Base-by-base conservation (phyloP, 768 basidiomycete species). In the Pleurotus eryngii region DNA sequence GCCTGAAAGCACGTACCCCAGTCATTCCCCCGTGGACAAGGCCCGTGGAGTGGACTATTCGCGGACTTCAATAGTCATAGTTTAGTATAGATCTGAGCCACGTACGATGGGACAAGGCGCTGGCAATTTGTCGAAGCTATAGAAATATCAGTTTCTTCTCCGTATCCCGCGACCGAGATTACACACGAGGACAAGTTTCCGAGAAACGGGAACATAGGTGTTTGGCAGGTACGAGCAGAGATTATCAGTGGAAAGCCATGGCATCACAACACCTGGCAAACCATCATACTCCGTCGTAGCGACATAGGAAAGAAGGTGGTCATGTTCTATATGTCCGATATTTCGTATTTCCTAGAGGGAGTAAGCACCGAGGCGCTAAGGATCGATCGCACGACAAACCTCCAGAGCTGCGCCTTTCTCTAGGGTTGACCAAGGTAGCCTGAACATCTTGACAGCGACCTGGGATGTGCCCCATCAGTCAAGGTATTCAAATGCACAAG, bases 1-100 rank as follows among this genome's bases (percentile, higher is more conserved):
- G 8, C 42, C 15, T n/a, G 15, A 26, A 12, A 38, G 17, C 20
- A 42, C 59, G 11, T 43, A 60, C 59, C 17, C 59, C 59, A 11
- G 56, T 60, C 18, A 60, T 27, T 12, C 56, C 59, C n/a, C 59
- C 59, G 17, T 60, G 59, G 2, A 57, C 35, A 5, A 60, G 27
- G 11, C n/a, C 24, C 20, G 18, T 51, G 0, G 59, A 60, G 40
- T 60, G 59, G 4, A 60, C 59, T 59, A n/a, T 47, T 4, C 14
- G 17, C 3, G 35, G 15, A 43, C 20, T 43, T 43, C 26, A 18
- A 42, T 14, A 15, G 26, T 27, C 18, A 20, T 3, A 18, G 40
- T 9, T 4, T 7, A 8, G 24, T 53, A 24, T 6, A 30, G 24
- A 11, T 5, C 12, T n/a, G n/a, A 40, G 38, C 4, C 38, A 42